Percentiles rank a stretch among this genome's conserved stretches.
Conservation (phyloP, 2,329 filamentous ascomycete species). For the Botrytis cinerea region DNA sequence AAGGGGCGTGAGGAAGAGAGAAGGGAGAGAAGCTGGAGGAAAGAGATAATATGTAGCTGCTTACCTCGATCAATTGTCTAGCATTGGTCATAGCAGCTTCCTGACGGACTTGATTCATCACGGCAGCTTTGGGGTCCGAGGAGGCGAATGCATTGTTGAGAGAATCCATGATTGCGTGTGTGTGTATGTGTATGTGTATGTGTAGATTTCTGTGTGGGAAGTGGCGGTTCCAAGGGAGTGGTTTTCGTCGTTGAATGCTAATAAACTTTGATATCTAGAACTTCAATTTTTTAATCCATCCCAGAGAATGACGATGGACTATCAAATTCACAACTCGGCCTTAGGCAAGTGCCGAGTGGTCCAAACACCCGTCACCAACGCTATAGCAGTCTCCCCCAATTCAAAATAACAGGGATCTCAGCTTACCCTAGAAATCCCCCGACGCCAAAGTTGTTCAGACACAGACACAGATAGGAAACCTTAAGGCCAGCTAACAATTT, state of each 20-base stretch:
- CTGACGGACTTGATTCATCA: conserved; percentile 60
- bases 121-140: conserved; percentile 39
- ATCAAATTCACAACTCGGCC: conserved; percentile 2
- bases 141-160: conserved; percentile 15
- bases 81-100: conserved; percentile 66
- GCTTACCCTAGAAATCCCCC: conserved; percentile 1
- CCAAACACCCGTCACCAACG: too few relatives aligned
- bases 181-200: background rate
- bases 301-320: background rate
- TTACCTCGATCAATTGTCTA: conserved; percentile 68
- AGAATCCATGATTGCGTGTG: conserved; percentile 14
- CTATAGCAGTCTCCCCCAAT: too few relatives aligned
- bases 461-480: background rate
- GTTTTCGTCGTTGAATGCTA: background rate
- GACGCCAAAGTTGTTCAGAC: conserved; percentile 4
- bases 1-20: conserved; percentile 25
- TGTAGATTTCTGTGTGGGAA: background rate
- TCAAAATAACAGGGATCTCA: conserved; percentile 7
- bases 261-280: background rate
- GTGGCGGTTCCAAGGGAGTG: background rate
- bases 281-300: background rate
- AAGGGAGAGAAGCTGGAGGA: background rate
- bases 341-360: conserved; percentile 8
- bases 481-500: conserved; percentile 19
- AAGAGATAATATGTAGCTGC: conserved; percentile 28